Base-by-base conservation (phyloP, 192 early-diverging fungal species). In the Coemansia sp. region DNA sequence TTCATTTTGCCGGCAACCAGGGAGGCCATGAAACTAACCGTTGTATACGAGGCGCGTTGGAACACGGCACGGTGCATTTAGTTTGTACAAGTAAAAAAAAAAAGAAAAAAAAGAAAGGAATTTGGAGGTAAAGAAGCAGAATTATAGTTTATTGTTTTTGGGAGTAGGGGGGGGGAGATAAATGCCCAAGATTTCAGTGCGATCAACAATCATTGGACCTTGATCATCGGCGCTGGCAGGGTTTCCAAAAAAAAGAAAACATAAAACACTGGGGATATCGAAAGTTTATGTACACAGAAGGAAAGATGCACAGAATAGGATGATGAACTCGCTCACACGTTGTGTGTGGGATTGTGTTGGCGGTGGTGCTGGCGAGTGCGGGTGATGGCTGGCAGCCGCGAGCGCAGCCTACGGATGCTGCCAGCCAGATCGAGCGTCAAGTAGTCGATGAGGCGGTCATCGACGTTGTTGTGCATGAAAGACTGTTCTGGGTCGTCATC, bases 1-100 rank as follows among this genome's bases (percentile, higher is more conserved):
- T 67, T 73, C 78, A 75, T 81, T 73, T 75, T 81, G 46, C 64
- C 63, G 13, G 78, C 78, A 15, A 81, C 49, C 10, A 75, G 62
- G 11, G 78, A 73, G 2, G 78, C 78, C 19, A 81, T 63, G 20
- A 81, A 75, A 46, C 78, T 70, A 45, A 75, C 67, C 7, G 78
- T 69, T 10, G 73, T 66, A 42, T 75, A 81, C 55, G 55, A 57
- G 20, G 69, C 42, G 29, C 69, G 67, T 19, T 56, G 56, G 23
- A 79, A 56, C 33, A 57, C 55, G 22, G 62, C 67, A 7, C 65
- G 59, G n/a, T 56, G 63, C 69, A 74, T 73, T 61, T 69, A 57
- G 13, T 36, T n/a, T 23, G 3, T 20, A 62, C 25, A 46, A n/a
- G 48, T 10, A 45, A 42, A 17, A 55, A n/a, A 15, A 22, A 55